These are phyloP conservation scores for Lophiostoma macrostomum DNA, from an alignment of 495 filamentous ascomycete genomes.

Conservation along the genomic window DNA sequence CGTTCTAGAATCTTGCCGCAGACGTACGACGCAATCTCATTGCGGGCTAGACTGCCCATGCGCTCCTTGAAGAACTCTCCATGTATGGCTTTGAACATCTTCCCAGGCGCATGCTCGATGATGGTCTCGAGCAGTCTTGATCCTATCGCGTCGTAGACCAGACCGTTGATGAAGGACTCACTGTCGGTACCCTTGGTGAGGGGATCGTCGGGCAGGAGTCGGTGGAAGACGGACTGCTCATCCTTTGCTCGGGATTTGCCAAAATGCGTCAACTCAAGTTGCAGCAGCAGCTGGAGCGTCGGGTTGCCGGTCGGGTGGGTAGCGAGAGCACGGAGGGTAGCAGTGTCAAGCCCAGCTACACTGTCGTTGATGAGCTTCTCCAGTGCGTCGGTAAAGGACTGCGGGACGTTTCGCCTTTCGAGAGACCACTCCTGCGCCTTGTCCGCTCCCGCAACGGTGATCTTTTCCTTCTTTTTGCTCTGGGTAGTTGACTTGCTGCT, in stretches of 20 bases:
- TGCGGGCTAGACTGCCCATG: slow-evolving; percentile 73
- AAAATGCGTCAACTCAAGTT: slow-evolving; percentile 72
- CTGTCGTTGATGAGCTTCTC: slow-evolving; percentile 76
- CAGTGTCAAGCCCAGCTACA: slow-evolving; percentile 64
- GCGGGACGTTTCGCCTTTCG: slow-evolving; percentile 59
- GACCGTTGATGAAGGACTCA: slow-evolving; percentile 70
- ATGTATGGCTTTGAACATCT: slow-evolving; percentile 82
- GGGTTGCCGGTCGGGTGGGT: slow-evolving; percentile 88
- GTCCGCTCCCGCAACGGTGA: slow-evolving; percentile 50
- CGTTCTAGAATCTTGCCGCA: slow-evolving; percentile 75
- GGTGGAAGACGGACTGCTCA: slow-evolving; percentile 55
- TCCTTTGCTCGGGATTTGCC: slow-evolving; percentile 63
- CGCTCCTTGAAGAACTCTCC: slow-evolving; percentile 69
- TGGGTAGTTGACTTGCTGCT: slow-evolving; percentile 61
- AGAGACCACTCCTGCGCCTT: slow-evolving; percentile 38
- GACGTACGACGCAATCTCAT: slow-evolving; percentile 84
- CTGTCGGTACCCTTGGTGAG: slow-evolving; percentile 57
- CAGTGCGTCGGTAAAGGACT: slow-evolving; percentile 69
- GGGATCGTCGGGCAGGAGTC: slow-evolving; percentile 63
- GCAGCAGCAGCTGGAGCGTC: slow-evolving; percentile 78
- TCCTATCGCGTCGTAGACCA: slow-evolving; percentile 85
- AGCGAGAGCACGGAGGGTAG: slow-evolving; percentile 73
- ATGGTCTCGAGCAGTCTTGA: slow-evolving; percentile 86
- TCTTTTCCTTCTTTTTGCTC: slow-evolving; percentile 85
- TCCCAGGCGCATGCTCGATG: slow-evolving; percentile 73